Conservation (phyloP, 2,329 filamentous ascomycete genomes). For the Neonectria neomacrospora region DNA sequence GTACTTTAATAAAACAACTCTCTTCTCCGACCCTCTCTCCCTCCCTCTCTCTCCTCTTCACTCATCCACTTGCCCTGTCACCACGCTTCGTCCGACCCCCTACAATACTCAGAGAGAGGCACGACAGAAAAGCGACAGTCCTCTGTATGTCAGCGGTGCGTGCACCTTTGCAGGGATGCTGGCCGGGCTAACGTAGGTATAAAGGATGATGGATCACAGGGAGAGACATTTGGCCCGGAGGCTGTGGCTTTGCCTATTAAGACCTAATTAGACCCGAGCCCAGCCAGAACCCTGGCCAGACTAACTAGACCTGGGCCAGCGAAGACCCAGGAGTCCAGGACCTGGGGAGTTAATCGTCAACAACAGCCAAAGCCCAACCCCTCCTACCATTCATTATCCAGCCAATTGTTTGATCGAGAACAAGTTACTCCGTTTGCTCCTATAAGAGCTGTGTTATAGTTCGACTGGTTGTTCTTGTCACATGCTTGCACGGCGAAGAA, state of each 20-base stretch:
- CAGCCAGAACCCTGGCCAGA: no score
- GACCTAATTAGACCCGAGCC: no score
- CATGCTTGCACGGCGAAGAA: background rate
- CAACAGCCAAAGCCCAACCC: background rate
- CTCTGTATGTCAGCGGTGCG: conserved; percentile 1
- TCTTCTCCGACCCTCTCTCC: background rate
- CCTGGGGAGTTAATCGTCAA: background rate
- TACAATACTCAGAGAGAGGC: no score
- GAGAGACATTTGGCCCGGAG: conserved; percentile 9
- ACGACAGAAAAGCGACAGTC: no score
- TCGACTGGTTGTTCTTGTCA: background rate
- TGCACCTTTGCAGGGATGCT: background rate
- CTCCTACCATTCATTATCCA: background rate
- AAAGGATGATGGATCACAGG: background rate
- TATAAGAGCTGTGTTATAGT: background rate
- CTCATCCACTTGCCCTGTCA: background rate
- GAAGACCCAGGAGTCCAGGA: conserved; percentile 1
- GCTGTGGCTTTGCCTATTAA: no score
- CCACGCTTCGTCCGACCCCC: conserved; percentile 4
- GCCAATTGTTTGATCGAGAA: background rate
- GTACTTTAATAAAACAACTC: background rate
- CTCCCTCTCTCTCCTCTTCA: background rate
- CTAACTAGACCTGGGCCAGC: no score
- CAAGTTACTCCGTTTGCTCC: no score
- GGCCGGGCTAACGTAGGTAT: conserved; percentile 22